A percentile compares a stretch with the other conserved stretches of the same genome.
These are phyloP conservation scores for Barnettozyma pratensis DNA, from an alignment of 805 yeast genomes.

Conservation along the genomic window DNA sequence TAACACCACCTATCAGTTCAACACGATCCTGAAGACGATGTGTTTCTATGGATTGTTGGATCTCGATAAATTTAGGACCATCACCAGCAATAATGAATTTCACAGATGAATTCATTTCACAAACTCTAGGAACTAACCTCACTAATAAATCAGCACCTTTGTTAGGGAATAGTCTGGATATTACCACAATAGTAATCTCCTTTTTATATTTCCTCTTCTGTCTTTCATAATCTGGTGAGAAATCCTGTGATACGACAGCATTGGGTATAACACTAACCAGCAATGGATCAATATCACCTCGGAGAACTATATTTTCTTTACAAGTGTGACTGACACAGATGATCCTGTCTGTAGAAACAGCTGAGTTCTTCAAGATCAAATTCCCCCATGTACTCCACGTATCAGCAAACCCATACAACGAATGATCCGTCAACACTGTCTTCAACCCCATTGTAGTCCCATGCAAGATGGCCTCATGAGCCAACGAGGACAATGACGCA, in stretches of 20 bases:
- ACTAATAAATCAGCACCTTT: slow-evolving; percentile 90
- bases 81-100: slow-evolving; percentile 90
- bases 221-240: slow-evolving; percentile 40
- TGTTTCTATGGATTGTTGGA: slow-evolving; percentile 92
- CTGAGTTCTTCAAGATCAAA: slow-evolving; percentile 75
- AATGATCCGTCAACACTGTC: slow-evolving; percentile 94
- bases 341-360: slow-evolving; percentile 84
- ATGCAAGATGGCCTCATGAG: slow-evolving; percentile 90
- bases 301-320: slow-evolving; percentile 87
- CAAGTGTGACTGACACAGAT: slow-evolving; percentile 97
- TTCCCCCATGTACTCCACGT: slow-evolving; percentile 81
- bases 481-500: slow-evolving; percentile 79
- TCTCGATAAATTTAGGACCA: slow-evolving; percentile 91
- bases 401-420: slow-evolving; percentile 89
- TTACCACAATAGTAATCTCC: slow-evolving; percentile 76
- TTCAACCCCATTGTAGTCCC: slow-evolving; percentile 88
- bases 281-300: slow-evolving; percentile 78
- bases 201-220: slow-evolving; percentile 24
- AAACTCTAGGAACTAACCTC: slow-evolving; percentile 80
- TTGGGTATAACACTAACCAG: slow-evolving; percentile 90
- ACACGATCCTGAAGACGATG: slow-evolving; percentile 84
- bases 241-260: slow-evolving; percentile 85
- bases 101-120: slow-evolving; percentile 56
- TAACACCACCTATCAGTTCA: slow-evolving; percentile 75
- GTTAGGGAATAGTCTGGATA: slow-evolving; percentile 88